Conservation (phyloP, 2,329 filamentous ascomycete species). For the Diaporthe sp. region DNA sequence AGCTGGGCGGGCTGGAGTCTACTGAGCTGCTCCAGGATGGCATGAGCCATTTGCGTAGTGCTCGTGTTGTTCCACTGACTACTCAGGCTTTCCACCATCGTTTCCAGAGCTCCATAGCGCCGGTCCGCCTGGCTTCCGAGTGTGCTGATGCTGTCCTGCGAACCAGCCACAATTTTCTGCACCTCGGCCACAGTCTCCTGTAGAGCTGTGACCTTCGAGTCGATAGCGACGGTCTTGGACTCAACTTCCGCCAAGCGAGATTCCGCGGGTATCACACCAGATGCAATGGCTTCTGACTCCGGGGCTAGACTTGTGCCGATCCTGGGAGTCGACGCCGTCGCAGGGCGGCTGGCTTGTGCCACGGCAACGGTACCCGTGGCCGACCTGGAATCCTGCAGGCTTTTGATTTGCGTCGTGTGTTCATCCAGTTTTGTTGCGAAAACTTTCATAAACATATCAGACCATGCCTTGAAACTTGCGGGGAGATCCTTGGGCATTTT, state of each 20-base stretch:
- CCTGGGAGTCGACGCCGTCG: neutral
- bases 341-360: neutral
- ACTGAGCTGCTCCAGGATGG: conserved; percentile 38
- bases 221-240: conserved; percentile 14
- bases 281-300: neutral
- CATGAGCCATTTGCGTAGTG: conserved; percentile 32
- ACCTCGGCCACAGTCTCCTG: neutral
- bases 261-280: conserved; percentile 5
- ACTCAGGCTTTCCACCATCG: conserved; percentile 32
- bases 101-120: conserved; percentile 24
- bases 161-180: neutral
- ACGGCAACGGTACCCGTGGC: neutral
- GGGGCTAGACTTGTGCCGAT: neutral
- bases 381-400: neutral
- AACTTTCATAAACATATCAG: conserved; percentile 4
- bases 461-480: conserved; percentile 16
- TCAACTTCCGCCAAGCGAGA: neutral
- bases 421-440: conserved; percentile 3
- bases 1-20: conserved; percentile 12
- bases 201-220: neutral
- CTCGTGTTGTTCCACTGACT: conserved; percentile 38
- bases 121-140: neutral
- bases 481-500: conserved; percentile 6
- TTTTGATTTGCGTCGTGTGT: neutral
- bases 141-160: neutral